phyloP scores from a whole-genome alignment of 257 asterid genomes.

The Solanum piurae region DNA sequence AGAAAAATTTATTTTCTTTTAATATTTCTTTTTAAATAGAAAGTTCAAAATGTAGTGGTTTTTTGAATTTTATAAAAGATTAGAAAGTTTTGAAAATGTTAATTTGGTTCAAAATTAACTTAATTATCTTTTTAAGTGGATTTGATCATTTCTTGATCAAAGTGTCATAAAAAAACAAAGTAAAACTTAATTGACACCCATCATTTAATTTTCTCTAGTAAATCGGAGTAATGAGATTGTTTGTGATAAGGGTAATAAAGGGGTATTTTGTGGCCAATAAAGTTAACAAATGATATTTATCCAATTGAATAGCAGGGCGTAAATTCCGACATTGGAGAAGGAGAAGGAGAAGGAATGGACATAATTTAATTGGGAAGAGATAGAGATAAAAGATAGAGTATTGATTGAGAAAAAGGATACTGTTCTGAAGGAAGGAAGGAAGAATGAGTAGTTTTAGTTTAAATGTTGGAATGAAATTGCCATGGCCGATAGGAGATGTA shows the following conservation, averaged over 20 bases:
- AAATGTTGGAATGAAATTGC: constrained; percentile 9
- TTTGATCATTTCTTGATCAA: too few relatives aligned
- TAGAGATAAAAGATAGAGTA: background rate
- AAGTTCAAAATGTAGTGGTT: too few relatives aligned
- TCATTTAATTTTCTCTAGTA: too few relatives aligned
- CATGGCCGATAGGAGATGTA: constrained; percentile 17
- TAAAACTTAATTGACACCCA: too few relatives aligned
- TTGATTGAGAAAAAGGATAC: background rate
- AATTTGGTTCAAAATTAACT: too few relatives aligned
- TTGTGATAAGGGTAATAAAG: background rate
- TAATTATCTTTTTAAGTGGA: too few relatives aligned
- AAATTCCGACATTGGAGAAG: background rate
- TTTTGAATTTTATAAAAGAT: too few relatives aligned
- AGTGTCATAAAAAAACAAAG: too few relatives aligned
- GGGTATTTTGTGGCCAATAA: background rate
- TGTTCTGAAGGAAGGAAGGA: background rate
- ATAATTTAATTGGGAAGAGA: background rate
- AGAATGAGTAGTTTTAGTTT: constrained; percentile 26
- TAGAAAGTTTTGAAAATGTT: too few relatives aligned
- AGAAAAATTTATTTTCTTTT: too few relatives aligned
- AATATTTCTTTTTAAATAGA: too few relatives aligned
- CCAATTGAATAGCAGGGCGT: background rate
- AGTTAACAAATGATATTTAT: background rate
- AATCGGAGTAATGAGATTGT: too few relatives aligned
- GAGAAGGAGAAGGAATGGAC: background rate